These are phyloP conservation scores for Monoraphidium neglectum DNA, from an alignment of 139 green algal genomes.

Conservation along the genomic window DNA sequence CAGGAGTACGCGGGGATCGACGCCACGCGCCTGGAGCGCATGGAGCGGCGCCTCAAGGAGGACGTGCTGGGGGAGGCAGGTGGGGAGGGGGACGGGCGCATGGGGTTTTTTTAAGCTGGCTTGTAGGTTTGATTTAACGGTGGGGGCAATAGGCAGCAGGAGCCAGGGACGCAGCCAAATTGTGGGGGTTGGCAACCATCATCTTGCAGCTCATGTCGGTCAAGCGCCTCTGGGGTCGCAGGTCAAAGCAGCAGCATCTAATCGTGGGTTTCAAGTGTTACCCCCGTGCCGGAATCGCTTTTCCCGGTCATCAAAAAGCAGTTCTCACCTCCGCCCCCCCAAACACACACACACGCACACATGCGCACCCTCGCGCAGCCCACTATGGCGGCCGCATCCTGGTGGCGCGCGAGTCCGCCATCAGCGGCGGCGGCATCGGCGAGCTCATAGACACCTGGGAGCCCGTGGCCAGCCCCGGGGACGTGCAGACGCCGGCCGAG, in stretches of 20 bases:
- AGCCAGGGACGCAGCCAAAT: no score
- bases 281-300: no score
- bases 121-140: no score
- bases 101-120: not conserved
- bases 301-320: no score
- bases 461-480: slow-evolving; percentile 51
- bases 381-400: slow-evolving; percentile 69
- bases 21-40: slow-evolving; percentile 75
- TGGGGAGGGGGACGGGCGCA: not conserved
- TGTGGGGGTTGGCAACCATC: no score
- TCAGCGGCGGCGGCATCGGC: not conserved
- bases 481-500: slow-evolving; percentile 76
- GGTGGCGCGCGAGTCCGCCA: slow-evolving; percentile 73
- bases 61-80: slow-evolving; percentile 85
- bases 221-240: no score
- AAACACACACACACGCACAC: not conserved
- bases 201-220: no score
- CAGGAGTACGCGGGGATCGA: slow-evolving; percentile 95
- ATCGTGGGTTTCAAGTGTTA: no score
- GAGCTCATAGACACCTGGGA: slow-evolving; percentile 56
- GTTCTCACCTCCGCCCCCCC: no score
- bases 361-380: slow-evolving; percentile 19
- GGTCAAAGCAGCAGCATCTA: no score
- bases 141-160: no score
- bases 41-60: slow-evolving; percentile 90